These are phyloP conservation scores for Boletales sp. DNA, from an alignment of 768 basidiomycete genomes.

Conservation along the genomic window DNA sequence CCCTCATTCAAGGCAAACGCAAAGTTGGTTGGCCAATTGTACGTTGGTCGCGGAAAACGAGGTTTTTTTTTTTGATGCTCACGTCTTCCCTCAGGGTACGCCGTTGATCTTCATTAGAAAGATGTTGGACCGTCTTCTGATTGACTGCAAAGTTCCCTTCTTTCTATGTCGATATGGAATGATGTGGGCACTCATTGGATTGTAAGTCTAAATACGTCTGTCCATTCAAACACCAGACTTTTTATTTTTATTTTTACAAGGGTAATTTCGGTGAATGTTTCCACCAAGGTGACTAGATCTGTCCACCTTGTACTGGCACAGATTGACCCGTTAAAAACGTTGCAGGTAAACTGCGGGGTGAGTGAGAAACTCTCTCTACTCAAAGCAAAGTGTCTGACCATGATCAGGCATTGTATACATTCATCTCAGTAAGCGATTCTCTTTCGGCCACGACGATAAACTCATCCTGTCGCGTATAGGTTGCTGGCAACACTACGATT, in stretches of 20 bases:
- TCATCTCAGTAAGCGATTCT: conserved; percentile 52
- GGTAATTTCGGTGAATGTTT: conserved; percentile 54
- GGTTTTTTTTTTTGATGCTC: background rate
- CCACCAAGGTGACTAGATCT: conserved; percentile 23
- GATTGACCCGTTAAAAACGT: background rate
- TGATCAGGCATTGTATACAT: conserved; percentile 58
- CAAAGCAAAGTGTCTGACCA: conserved; percentile 2
- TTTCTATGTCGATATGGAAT: conserved; percentile 73
- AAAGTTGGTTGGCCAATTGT: conserved; percentile 70
- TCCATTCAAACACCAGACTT: background rate
- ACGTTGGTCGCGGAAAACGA: conserved; percentile 22
- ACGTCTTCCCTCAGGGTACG: conserved; percentile 15
- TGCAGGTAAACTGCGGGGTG: conserved; percentile 58
- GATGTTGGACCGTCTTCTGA: conserved; percentile 1
- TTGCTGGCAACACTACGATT: conserved; percentile 26
- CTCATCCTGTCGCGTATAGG: conserved; percentile 11
- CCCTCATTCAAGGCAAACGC: conserved; percentile 53
- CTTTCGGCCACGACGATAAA: background rate
- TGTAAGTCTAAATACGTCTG: conserved; percentile 38
- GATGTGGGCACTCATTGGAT: conserved; percentile 58
- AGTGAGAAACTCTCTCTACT: conserved; percentile 17
- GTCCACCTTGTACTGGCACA: background rate
- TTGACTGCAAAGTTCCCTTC: conserved; percentile 46
- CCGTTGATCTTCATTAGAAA: background rate
- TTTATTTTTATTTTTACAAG: conserved; percentile 27